Percentiles rank a stretch among this genome's conserved stretches.
Evolutionary conservation across 2,329 filamentous ascomycete species (phyloP).

Genomic region (Xylariaceae sp.): DNA sequence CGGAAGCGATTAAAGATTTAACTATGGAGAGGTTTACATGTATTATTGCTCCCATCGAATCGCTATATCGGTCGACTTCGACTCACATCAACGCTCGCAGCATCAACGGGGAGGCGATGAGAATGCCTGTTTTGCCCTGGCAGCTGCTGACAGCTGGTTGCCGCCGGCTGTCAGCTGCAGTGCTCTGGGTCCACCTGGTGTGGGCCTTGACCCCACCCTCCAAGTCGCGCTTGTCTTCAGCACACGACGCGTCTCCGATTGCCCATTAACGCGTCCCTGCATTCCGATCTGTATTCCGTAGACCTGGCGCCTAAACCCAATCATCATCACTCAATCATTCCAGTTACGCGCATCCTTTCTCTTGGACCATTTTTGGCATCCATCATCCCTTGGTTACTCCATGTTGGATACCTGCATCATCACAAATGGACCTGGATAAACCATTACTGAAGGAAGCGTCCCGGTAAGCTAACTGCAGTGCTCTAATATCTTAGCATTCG

Average conservation of each 20-base stretch:
- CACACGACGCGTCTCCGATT: slow-evolving; percentile 21
- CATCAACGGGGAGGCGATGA: not conserved
- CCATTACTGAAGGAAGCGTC: slow-evolving; percentile 7
- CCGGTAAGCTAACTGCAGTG: slow-evolving; percentile 14
- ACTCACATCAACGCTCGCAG: not conserved
- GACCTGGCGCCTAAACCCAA: slow-evolving; percentile 10
- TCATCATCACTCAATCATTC: not conserved
- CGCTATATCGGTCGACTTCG: not conserved
- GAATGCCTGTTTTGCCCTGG: not conserved
- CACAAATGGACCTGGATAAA: slow-evolving; percentile 15
- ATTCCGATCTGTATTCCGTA: not conserved
- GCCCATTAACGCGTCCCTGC: slow-evolving; percentile 17
- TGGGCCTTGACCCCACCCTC: slow-evolving; percentile 21
- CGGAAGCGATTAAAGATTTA: slow-evolving; percentile 19
- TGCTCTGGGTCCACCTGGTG: too few species aligned
- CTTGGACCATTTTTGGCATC: not conserved
- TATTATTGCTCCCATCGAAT: not conserved
- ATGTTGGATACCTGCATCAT: not conserved
- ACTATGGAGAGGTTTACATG: not conserved
- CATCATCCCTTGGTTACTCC: not conserved
- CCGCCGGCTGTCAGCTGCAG: not conserved
- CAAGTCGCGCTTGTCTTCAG: slow-evolving; percentile 10
- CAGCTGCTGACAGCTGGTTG: not conserved
- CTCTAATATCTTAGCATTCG: not conserved
- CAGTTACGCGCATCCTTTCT: not conserved